Conservation (phyloP, 1,284 basidiomycete species). For the Pseudozyma flocculosa region DNA sequence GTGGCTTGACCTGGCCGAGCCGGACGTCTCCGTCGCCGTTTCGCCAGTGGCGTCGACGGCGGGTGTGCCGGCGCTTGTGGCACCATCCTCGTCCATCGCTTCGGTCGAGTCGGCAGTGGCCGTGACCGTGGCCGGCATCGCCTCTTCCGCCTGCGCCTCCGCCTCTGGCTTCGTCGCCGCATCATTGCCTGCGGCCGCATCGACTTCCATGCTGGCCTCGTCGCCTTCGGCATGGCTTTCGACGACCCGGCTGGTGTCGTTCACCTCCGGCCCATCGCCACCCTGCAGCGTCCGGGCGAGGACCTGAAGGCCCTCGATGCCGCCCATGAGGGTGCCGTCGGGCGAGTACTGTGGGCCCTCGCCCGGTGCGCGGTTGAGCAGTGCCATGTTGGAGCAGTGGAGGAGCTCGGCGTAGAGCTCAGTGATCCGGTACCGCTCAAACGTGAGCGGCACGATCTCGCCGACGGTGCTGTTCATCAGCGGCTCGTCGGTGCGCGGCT, state of each 20-base stretch:
- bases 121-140: background rate
- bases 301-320: constrained; percentile 55
- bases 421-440: constrained; percentile 94
- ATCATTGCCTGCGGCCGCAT: background rate
- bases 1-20: constrained; percentile 9
- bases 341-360: constrained; percentile 53
- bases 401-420: constrained; percentile 95
- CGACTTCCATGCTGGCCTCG: background rate
- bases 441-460: constrained; percentile 74
- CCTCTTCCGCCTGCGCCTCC: background rate
- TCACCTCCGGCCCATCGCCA: constrained; percentile 35
- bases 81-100: background rate
- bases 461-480: constrained; percentile 26
- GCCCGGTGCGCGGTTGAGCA: constrained; percentile 72
- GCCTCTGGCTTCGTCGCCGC: background rate
- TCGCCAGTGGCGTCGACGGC: no score
- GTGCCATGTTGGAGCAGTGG: constrained; percentile 97
- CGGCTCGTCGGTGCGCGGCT: constrained; percentile 75
- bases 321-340: constrained; percentile 50
- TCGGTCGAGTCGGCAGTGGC: background rate
- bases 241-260: constrained; percentile 3
- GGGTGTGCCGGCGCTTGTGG: background rate
- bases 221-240: background rate
- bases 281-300: constrained; percentile 52
- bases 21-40: no score